Evolutionary conservation across 768 basidiomycete species (phyloP).

Genomic region (Lactarius sp.): DNA sequence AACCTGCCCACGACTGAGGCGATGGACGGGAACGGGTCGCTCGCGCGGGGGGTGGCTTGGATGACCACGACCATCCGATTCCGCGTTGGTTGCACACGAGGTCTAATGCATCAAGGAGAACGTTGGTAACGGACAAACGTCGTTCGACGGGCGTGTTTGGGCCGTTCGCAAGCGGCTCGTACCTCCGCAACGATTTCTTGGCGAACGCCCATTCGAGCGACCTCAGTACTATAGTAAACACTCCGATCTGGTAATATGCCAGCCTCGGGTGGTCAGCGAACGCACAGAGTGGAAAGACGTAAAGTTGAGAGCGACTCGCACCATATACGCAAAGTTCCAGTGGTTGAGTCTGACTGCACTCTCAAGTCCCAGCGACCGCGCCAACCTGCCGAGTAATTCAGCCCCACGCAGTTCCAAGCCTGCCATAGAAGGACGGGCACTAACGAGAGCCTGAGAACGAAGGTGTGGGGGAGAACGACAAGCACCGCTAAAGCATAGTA

Average conservation of each 20-base stretch:
- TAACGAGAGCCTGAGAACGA: conserved; percentile 1
- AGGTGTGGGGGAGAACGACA: conserved; percentile 12
- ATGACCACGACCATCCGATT: conserved; percentile 22
- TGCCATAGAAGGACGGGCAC: conserved; percentile 8
- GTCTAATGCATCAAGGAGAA: conserved; percentile 15
- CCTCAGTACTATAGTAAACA: neutral
- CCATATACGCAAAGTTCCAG: conserved; percentile 12
- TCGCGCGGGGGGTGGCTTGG: neutral
- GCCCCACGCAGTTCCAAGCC: conserved; percentile 3
- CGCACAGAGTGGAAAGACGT: too few relatives aligned
- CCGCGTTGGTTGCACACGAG: conserved; percentile 20
- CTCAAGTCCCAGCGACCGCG: neutral
- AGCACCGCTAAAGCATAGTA: conserved; percentile 10
- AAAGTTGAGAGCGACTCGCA: neutral
- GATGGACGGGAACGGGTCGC: neutral
- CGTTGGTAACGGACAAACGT: too few relatives aligned
- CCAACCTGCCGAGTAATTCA: conserved; percentile 3
- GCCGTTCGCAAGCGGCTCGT: too few relatives aligned
- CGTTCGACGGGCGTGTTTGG: too few relatives aligned
- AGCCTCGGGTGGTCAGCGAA: neutral
- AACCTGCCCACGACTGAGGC: neutral
- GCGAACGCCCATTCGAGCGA: neutral
- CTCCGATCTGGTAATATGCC: neutral
- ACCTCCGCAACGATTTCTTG: too few relatives aligned
- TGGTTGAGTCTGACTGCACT: neutral